phyloP scores from a whole-genome alignment of 441 rosid species.

The Jatropha multifida region DNA sequence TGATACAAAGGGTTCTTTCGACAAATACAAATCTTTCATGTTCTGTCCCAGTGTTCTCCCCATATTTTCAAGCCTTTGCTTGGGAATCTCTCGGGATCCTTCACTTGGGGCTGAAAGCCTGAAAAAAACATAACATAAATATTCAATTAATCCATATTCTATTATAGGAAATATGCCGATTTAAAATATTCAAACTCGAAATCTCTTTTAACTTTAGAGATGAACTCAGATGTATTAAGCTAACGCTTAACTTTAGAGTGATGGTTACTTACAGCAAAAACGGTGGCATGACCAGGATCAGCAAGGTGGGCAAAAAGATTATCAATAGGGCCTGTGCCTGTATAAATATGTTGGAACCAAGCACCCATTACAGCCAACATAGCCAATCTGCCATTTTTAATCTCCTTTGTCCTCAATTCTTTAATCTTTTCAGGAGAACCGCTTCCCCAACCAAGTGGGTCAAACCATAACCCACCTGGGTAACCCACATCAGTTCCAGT shows the following conservation, averaged over 20 bases:
- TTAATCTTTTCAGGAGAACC: slow-evolving; percentile 78
- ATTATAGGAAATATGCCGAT: too few relatives aligned
- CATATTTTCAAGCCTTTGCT: slow-evolving; percentile 13
- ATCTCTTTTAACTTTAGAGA: not conserved
- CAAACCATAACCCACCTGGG: slow-evolving; percentile 98
- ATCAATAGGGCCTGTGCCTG: slow-evolving; percentile 94
- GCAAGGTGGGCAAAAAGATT: slow-evolving; percentile 96
- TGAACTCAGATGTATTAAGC: too few relatives aligned
- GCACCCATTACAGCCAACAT: slow-evolving; percentile 99
- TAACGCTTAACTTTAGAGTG: too few relatives aligned
- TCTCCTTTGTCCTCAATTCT: slow-evolving; percentile 93
- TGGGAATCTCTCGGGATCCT: slow-evolving; percentile 7
- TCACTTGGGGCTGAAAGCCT: slow-evolving; percentile 94
- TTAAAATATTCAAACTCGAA: not conserved
- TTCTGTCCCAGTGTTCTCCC: not conserved
- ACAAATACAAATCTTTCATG: slow-evolving; percentile 11
- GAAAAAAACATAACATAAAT: slow-evolving; percentile 18
- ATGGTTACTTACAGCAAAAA: slow-evolving; percentile 72
- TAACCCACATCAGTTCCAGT: slow-evolving; percentile 95
- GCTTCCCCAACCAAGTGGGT: slow-evolving; percentile 91
- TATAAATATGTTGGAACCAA: slow-evolving; percentile 98
- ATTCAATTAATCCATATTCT: not conserved
- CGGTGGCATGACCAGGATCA: slow-evolving; percentile 95
- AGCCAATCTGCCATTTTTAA: slow-evolving; percentile 90
- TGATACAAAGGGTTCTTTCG: slow-evolving; percentile 22